phyloP scores from a whole-genome alignment of 345 rosid species.

The Moringa oleifera region DNA sequence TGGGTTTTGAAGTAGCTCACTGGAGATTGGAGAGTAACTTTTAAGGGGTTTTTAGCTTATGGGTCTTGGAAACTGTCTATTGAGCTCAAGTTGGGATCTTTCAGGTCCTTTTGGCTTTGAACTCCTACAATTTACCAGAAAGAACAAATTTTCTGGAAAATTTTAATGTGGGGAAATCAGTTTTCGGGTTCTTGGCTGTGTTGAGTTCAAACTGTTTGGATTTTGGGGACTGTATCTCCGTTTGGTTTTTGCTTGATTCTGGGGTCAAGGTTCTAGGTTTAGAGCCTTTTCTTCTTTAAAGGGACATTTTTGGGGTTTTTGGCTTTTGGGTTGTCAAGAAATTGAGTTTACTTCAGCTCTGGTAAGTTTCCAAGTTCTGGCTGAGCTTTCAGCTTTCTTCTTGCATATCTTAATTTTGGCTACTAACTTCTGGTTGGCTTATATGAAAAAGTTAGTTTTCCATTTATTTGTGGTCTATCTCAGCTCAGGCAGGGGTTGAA shows the following conservation, averaged over 20 bases:
- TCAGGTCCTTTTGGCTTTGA: constrained; percentile 5
- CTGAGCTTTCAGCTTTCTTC: too few species aligned
- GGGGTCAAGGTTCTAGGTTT: background rate
- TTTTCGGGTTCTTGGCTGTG: constrained; percentile 3
- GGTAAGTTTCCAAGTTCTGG: too few species aligned
- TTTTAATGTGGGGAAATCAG: background rate
- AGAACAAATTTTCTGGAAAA: too few species aligned
- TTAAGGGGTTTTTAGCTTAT: constrained; percentile 9
- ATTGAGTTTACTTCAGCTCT: background rate
- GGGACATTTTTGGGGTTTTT: constrained; percentile 2
- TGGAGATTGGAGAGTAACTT: background rate
- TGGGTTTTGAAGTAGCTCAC: constrained; percentile 4
- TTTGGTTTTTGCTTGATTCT: background rate
- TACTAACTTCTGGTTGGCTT: too few species aligned
- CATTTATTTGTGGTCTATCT: too few species aligned
- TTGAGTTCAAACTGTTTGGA: background rate
- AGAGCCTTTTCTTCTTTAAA: background rate
- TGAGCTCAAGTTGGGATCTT: constrained; percentile 8
- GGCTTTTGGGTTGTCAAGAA: background rate
- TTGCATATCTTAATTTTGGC: too few species aligned
- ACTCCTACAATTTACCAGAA: constrained; percentile 2
- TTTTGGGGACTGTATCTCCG: background rate
- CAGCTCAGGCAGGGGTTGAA: background rate
- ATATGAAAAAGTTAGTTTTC: too few species aligned
- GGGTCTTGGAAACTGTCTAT: constrained; percentile 11